Conservation (phyloP, 148 eudicot species). For the Mesembryanthemum crystallinum region DNA sequence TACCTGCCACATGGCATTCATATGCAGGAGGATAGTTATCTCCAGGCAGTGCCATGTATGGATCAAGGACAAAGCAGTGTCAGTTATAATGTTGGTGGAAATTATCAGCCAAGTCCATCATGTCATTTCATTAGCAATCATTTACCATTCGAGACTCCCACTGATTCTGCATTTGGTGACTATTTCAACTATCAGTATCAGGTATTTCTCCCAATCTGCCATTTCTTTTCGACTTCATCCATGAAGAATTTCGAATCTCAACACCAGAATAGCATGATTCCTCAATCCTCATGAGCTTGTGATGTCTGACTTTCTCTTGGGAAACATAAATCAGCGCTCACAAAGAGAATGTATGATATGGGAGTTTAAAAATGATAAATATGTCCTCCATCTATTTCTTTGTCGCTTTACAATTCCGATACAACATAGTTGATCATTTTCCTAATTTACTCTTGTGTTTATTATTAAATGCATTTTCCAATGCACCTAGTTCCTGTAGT, state of each 20-base stretch:
- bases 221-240: constrained; percentile 9
- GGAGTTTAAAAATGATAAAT: neutral
- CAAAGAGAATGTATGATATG: neutral
- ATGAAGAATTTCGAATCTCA: neutral
- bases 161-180: constrained; percentile 26
- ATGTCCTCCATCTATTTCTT: no score
- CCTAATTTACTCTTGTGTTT: no score
- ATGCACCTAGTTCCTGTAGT: no score
- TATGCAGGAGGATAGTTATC: constrained; percentile 20
- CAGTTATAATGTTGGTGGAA: constrained; percentile 23
- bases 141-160: constrained; percentile 23
- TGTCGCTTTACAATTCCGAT: no score
- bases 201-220: constrained; percentile 12
- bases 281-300: neutral
- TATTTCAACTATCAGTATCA: constrained; percentile 34
- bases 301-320: neutral
- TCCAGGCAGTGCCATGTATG: constrained; percentile 23
- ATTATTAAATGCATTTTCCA: no score
- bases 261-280: neutral
- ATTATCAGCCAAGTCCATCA: constrained; percentile 25
- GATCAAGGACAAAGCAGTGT: constrained; percentile 21
- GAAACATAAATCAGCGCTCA: neutral
- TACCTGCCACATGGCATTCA: constrained; percentile 21
- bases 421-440: no score
- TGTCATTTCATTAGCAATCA: constrained; percentile 22